Base-by-base conservation (phyloP, 2,329 filamentous ascomycete genomes). In the Fusarium sp. region DNA sequence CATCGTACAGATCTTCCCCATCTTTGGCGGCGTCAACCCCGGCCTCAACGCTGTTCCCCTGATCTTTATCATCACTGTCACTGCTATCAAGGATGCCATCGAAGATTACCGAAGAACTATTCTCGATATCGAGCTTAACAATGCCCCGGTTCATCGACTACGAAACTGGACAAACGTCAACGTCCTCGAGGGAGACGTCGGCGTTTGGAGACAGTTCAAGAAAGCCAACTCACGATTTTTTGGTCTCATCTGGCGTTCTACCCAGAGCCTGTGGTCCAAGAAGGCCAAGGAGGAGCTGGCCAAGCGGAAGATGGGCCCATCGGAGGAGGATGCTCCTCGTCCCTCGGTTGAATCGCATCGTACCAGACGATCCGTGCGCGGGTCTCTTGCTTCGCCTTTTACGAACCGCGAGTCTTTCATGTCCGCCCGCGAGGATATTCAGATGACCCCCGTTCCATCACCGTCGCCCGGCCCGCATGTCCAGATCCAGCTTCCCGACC, bases 391-490 rank as follows among this genome's bases (percentile, higher is more conserved):
- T 83, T 70, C 87, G 84, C 72, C 83, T 78, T 70, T 95, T 61
- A 81, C 78, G 2, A 84, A 85, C 20, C 84, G 84, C 46, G 79
- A 83, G 3, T 88, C 86, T 0, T 85, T 83, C 65, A 75, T 81
- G 18, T 89, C 88, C 1, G 84, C 84, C 18, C 83, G 83, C 36
- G 89, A 92, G 63, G 92, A 91, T 25, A 97, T 99, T 58, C 93
- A 95, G 76, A 97, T 99, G 94, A 98, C 94, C 0, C 94, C 95
- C 0, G 94, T 99, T 16, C 90, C 91, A 2, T 97, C 94, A 2
- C 93, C 93, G 5, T 83, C 89, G 1, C 90, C 90, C 2, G 72
- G 58, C 67, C 67, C 68, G 16, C 76, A 78, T 34, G 70, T 77
- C 16, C 77, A 79, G 33, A 76, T 82, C 54, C 76, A 80, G 75